Percentiles rank a stretch among this genome's conserved stretches.
Conservation (phyloP, 2,329 filamentous ascomycete species). For the Emydomyces testavorans region DNA sequence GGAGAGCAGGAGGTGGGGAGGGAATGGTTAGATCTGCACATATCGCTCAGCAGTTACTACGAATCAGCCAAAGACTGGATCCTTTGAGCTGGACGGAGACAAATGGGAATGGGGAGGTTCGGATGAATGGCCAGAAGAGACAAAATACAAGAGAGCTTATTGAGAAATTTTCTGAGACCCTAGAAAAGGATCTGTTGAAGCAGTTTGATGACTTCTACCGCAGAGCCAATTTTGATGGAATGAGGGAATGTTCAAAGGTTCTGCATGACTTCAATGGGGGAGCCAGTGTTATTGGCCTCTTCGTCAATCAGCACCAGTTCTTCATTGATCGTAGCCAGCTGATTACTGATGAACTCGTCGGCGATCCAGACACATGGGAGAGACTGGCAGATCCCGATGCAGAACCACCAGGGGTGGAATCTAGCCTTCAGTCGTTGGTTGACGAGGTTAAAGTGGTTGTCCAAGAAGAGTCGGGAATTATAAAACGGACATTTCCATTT, state of each 20-base stretch:
- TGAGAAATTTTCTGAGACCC: conserved; percentile 89
- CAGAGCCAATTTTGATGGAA: conserved; percentile 89
- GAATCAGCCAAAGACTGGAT: conserved; percentile 86
- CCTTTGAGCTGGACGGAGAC: conserved; percentile 54
- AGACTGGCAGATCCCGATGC: conserved; percentile 86
- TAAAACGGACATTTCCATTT: conserved; percentile 90
- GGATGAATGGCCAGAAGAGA: conserved; percentile 36
- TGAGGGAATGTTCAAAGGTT: conserved; percentile 93
- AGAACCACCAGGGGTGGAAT: conserved; percentile 81
- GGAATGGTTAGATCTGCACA: conserved; percentile 90
- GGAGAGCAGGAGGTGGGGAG: conserved; percentile 71
- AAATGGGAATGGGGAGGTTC: conserved; percentile 39
- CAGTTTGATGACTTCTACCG: conserved; percentile 97
- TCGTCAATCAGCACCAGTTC: conserved; percentile 98
- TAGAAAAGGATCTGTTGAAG: conserved; percentile 89
- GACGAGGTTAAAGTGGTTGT: conserved; percentile 93
- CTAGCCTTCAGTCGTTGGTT: conserved; percentile 78
- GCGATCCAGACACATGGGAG: conserved; percentile 63
- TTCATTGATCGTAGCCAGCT: conserved; percentile 94
- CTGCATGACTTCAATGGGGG: conserved; percentile 93
- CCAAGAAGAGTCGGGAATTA: conserved; percentile 93
- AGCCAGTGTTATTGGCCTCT: conserved; percentile 84
- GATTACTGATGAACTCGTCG: conserved; percentile 66
- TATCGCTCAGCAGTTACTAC: conserved; percentile 83
- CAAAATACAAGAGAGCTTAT: conserved; percentile 73